A percentile compares a stretch with the other conserved stretches of the same genome.
Evolutionary conservation across 345 rosid genomes (phyloP).

Genomic region (Eucalyptus cloeziana): DNA sequence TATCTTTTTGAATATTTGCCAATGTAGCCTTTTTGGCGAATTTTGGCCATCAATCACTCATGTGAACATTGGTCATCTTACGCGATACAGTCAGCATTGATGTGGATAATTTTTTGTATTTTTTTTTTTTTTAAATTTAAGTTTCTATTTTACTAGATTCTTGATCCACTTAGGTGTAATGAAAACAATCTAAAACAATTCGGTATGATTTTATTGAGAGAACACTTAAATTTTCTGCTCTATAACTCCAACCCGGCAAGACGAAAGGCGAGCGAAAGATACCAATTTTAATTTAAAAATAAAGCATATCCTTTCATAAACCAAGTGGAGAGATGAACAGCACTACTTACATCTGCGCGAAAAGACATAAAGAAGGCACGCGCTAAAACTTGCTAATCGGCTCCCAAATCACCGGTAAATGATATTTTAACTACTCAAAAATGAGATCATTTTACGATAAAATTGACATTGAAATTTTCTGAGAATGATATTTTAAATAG

Average conservation of each 20-base stretch:
- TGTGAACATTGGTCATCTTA: too few relatives aligned
- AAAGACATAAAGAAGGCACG: neutral
- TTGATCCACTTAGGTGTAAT: neutral
- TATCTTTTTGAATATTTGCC: too few relatives aligned
- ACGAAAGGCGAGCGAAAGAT: neutral
- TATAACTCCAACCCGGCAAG: neutral
- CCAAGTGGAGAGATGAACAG: neutral
- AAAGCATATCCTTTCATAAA: neutral
- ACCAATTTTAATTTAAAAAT: neutral
- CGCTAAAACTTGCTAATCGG: neutral
- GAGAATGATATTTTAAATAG: neutral
- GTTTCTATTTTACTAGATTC: neutral
- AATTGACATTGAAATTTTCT: neutral
- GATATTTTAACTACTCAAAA: neutral
- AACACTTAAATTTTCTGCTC: neutral
- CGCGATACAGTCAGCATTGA: fast-evolving
- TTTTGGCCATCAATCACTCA: too few relatives aligned
- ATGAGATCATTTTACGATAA: too few relatives aligned
- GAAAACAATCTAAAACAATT: neutral
- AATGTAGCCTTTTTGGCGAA: too few relatives aligned
- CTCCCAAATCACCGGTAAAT: neutral
- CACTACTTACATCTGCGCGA: neutral
- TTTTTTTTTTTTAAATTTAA: too few relatives aligned
- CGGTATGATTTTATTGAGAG: neutral
- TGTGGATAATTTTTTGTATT: fast-evolving